Evolutionary conservation across 2,329 filamentous ascomycete species (phyloP).

Genomic region (Aspergillus japonicus): DNA sequence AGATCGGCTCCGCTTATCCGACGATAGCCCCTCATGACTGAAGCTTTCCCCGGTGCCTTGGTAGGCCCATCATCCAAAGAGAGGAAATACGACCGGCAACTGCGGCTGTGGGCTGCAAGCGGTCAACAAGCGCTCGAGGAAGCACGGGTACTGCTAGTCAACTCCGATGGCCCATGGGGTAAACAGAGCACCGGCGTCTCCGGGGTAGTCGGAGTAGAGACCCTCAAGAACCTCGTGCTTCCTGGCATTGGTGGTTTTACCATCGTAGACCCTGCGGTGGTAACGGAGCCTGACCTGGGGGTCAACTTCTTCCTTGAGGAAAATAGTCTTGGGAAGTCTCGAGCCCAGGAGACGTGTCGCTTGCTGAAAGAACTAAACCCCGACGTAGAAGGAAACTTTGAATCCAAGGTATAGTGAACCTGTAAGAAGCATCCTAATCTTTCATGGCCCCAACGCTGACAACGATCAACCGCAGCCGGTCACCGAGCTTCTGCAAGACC

Average conservation of each 20-base stretch:
- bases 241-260: slow-evolving; percentile 90
- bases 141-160: slow-evolving; percentile 86
- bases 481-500: slow-evolving; percentile 37
- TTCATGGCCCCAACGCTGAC: slow-evolving; percentile 10
- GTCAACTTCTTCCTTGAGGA: slow-evolving; percentile 97
- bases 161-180: slow-evolving; percentile 55
- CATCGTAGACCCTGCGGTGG: slow-evolving; percentile 75
- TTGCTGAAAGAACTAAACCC: slow-evolving; percentile 86
- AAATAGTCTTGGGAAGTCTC: slow-evolving; percentile 68
- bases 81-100: slow-evolving; percentile 88
- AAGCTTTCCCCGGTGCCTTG: slow-evolving; percentile 36
- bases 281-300: slow-evolving; percentile 81
- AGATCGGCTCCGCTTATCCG: background rate
- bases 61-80: slow-evolving; percentile 60
- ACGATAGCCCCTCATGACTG: slow-evolving; percentile 30
- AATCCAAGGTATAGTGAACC: slow-evolving; percentile 54
- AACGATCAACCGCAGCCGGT: slow-evolving; percentile 30
- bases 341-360: slow-evolving; percentile 74
- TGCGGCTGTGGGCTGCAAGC: slow-evolving; percentile 89
- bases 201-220: slow-evolving; percentile 86
- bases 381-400: slow-evolving; percentile 77
- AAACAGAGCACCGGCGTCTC: slow-evolving; percentile 52
- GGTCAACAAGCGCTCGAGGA: slow-evolving; percentile 89
- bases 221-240: slow-evolving; percentile 94
- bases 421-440: background rate